Percentiles rank a stretch among this genome's conserved stretches.
Conservation (phyloP, 129 eudicot species). For the Chrysanthemum seticuspe region DNA sequence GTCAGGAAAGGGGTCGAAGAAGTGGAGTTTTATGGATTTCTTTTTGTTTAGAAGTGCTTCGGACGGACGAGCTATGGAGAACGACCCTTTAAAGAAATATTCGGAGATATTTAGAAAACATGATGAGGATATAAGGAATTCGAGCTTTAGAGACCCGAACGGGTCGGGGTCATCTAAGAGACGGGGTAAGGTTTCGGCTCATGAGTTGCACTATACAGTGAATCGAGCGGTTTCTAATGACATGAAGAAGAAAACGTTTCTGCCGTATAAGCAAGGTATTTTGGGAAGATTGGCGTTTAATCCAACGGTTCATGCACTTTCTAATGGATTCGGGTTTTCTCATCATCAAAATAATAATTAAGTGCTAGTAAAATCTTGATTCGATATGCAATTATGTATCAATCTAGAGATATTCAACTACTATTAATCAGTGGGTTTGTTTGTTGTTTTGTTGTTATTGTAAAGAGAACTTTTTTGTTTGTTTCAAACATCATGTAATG, state of each 20-base stretch:
- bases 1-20: conserved; percentile 36
- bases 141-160: conserved; percentile 34
- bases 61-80: conserved; percentile 78
- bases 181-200: conserved; percentile 71
- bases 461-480: conserved; percentile 26
- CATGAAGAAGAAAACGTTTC: conserved; percentile 78
- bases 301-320: conserved; percentile 69
- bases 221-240: conserved; percentile 77
- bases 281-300: conserved; percentile 68
- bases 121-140: conserved; percentile 40
- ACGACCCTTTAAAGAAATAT: conserved; percentile 70
- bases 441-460: conserved; percentile 31
- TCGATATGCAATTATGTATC: background rate
- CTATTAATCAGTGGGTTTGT: conserved; percentile 1
- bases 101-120: conserved; percentile 39
- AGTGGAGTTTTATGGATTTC: conserved; percentile 75
- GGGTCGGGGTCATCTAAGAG: conserved; percentile 42
- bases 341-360: conserved; percentile 20
- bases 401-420: background rate
- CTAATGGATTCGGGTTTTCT: conserved; percentile 75
- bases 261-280: conserved; percentile 93
- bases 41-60: conserved; percentile 91
- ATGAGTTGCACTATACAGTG: conserved; percentile 79
- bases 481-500: conserved; percentile 25
- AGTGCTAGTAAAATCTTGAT: conserved; percentile 9